Base-by-base conservation (phyloP, 805 yeast genomes). In the Barnettozyma sp. region DNA sequence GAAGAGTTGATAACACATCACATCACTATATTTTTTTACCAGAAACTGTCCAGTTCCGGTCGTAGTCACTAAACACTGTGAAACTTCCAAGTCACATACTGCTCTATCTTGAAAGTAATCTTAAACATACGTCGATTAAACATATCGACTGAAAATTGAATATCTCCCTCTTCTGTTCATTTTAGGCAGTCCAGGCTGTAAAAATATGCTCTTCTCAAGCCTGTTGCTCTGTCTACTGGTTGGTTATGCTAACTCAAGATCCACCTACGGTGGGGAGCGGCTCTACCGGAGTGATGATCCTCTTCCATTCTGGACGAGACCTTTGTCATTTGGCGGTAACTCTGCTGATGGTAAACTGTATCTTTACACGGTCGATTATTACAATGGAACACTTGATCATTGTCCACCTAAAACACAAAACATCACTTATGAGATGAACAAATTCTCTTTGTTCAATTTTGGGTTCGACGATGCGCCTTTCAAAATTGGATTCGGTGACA, bases 321-420 rank as follows among this genome's bases (percentile, higher is more conserved):
- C 52, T 0, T 36, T 51, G 1, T 44, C 55, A 6, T 50, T 52
- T 14, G 57, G 55, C 17, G 57, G 57, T 8, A 48, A 49, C 13
- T 41, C 49, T 1, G 35, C n/a, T 6, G 55, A 52, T 24, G 42
- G 42, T 7, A 40, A 49, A 22, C 33, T 52, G 4, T 52, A 51
- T 26, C 37, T 52, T 12, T 48, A 52, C 22, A 50, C 56, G 2
- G 42, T 50, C 8, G 49, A 46, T 32, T 52, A 44, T 30, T 51
- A 52, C 34, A 29, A 51, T 24, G 39, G 41, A 14, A 47, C 53
- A 1, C 37, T 52, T 20, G 51, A 25, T n/a, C 19, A 34, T n/a
- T 52, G 56, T 29, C 9, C 18, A 2, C 48, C 55, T 6, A 23
- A 13, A 20, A 4, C 2, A 2, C 56, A 51, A 26, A 22, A 34